Evolutionary conservation across 768 basidiomycete genomes (phyloP).

Genomic region (Mycena sanguinolenta): DNA sequence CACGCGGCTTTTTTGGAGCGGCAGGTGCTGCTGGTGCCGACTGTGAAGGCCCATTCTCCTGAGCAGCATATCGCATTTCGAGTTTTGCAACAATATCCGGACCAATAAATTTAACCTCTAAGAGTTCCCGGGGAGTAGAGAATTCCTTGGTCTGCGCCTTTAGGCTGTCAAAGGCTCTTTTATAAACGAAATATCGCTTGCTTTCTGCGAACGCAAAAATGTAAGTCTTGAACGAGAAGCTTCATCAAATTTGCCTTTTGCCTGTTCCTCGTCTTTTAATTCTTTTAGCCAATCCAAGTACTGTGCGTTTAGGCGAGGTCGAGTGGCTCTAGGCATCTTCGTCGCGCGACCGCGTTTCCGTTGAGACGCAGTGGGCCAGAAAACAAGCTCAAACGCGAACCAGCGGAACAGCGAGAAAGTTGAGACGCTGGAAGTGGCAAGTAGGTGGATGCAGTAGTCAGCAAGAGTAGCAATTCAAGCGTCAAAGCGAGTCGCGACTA

Average conservation of each 20-base stretch:
- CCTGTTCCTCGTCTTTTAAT: slow-evolving; percentile 3
- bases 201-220: slow-evolving; percentile 3
- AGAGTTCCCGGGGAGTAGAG: slow-evolving; percentile 8
- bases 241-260: neutral
- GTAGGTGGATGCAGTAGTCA: too few relatives aligned
- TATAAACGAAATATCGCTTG: slow-evolving; percentile 7
- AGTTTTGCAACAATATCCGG: neutral
- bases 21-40: neutral
- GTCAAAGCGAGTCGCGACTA: too few relatives aligned
- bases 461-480: too few relatives aligned
- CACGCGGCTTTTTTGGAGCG: slow-evolving; percentile 18
- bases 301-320: slow-evolving; percentile 9
- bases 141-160: neutral
- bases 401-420: too few relatives aligned
- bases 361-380: too few relatives aligned
- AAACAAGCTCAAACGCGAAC: too few relatives aligned
- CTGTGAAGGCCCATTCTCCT: slow-evolving; percentile 2
- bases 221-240: neutral
- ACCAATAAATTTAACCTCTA: slow-evolving; percentile 16
- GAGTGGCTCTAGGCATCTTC: slow-evolving; percentile 24
- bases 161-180: slow-evolving; percentile 18
- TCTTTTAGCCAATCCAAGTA: slow-evolving; percentile 12
- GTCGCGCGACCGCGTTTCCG: too few relatives aligned
- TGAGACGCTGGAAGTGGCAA: too few relatives aligned
- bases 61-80: slow-evolving; percentile 11